Evolutionary conservation across 1,284 basidiomycete genomes (phyloP).

Genomic region (Trametes sp.): DNA sequence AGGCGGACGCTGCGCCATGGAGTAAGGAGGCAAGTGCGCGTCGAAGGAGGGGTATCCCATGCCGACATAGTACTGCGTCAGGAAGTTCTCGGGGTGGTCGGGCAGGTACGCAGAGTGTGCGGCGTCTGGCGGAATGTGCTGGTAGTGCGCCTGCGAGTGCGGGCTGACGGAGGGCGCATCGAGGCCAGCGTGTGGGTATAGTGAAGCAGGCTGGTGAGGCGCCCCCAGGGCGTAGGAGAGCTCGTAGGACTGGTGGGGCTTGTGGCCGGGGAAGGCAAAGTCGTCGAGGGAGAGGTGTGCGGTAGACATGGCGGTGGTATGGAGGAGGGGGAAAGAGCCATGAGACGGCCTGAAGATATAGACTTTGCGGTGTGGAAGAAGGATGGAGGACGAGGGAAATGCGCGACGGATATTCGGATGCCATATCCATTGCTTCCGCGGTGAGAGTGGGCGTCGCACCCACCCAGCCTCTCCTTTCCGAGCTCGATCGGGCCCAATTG

Average conservation of each 20-base stretch:
- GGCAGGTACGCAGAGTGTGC: constrained; percentile 14
- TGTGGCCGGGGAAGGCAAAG: constrained; percentile 14
- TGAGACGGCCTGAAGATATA: constrained; percentile 13
- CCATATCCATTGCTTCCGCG: constrained; percentile 23
- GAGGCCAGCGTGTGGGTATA: constrained; percentile 11
- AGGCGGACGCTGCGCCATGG: constrained; percentile 10
- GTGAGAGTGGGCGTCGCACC: constrained; percentile 11
- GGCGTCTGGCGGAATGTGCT: constrained; percentile 4
- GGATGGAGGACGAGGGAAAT: constrained; percentile 19
- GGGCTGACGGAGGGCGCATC: constrained; percentile 8
- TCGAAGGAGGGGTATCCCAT: constrained; percentile 8
- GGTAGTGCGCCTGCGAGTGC: constrained; percentile 8
- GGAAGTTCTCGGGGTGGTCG: constrained; percentile 20
- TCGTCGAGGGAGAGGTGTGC: constrained; percentile 26
- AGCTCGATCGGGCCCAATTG: constrained; percentile 24
- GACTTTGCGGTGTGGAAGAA: constrained; percentile 16
- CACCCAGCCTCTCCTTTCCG: constrained; percentile 22
- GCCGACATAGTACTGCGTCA: not conserved
- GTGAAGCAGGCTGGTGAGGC: constrained; percentile 5
- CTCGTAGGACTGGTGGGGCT: constrained; percentile 15
- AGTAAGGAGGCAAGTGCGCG: constrained; percentile 1
- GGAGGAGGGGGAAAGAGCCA: not conserved
- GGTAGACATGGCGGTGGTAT: constrained; percentile 23
- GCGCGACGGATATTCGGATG: constrained; percentile 20
- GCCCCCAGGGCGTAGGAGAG: constrained; percentile 15